Evolutionary conservation across 2,329 filamentous ascomycete species (phyloP), one percentile per base, ranked within the genome.

Genomic region (Epicoccum nigrum): DNA sequence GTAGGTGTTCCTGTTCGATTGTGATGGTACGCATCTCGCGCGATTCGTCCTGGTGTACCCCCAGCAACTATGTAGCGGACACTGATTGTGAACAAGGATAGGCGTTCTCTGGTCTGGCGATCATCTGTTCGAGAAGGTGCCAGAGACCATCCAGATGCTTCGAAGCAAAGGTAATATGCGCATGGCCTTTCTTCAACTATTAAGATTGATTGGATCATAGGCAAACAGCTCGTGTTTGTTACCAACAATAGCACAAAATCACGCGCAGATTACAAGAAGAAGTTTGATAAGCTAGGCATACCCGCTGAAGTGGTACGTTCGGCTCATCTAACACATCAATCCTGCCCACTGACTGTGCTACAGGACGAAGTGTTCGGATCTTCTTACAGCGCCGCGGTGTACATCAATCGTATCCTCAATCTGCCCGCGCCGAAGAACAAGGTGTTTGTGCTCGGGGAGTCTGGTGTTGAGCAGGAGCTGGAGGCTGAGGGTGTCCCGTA

Each of bases 201-300:
- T 13, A 13, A 13, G 35, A 16, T 50, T 60, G 4, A 51, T 31
- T 47, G 8, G 5, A 23, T 15, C 8, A 0, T 21, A 94, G 92
- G 90, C 70, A 99, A 99, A 76, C 88, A 88, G 71, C 83, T 94
- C 27, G 86, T 99, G 46, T 99, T 99, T 70, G 94, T 99, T 44
- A 99, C 94, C 32, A 99, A 99, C 79, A 99, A 99, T 79, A 97
- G 92, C 69, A 97, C 94, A 50, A 99, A 99, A 74, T 96, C 93
- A 9, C 88, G 94, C 49, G 80, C 83, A 41, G 92, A 97, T 72
- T 99, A 99, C 76, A 87, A 89, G 73, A 91, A 93, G 79, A 99
- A 97, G 71, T 87, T 99, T 54, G 85, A 88, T 38, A 78, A 78
- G 45, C 82, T 97, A 71, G 89, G 88, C 38, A 96, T 99, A 65